Evolutionary conservation across 2,329 filamentous ascomycete species (phyloP).

Genomic region (Nothophaeocryptopus gaeumannii): DNA sequence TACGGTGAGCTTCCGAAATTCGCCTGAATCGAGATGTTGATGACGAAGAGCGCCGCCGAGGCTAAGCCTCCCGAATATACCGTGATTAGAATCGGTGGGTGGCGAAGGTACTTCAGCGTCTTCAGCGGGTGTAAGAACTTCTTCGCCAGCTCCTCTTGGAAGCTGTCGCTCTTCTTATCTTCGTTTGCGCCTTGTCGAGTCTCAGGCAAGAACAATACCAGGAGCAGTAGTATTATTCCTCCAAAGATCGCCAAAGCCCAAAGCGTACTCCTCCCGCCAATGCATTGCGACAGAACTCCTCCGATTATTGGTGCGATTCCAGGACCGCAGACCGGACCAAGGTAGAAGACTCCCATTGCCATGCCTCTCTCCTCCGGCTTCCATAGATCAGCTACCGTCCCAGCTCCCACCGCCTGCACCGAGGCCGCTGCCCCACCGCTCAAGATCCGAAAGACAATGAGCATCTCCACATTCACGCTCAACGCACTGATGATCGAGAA

Average conservation of each 20-base stretch:
- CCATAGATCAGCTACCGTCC: conserved; percentile 82
- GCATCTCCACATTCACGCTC: conserved; percentile 67
- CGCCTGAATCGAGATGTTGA: conserved; percentile 73
- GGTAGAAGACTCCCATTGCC: conserved; percentile 81
- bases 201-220: conserved; percentile 64
- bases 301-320: conserved; percentile 73
- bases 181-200: conserved; percentile 46
- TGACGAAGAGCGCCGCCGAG: conserved; percentile 70
- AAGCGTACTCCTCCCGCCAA: conserved; percentile 72
- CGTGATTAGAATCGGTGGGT: conserved; percentile 68
- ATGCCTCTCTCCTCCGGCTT: conserved; percentile 66
- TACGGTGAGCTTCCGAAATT: conserved; percentile 67
- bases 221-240: conserved; percentile 52
- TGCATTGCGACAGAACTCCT: conserved; percentile 63
- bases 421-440: conserved; percentile 73
- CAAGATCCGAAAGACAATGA: conserved; percentile 71
- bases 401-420: conserved; percentile 77
- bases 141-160: conserved; percentile 24
- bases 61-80: conserved; percentile 72
- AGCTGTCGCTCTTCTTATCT: conserved; percentile 28
- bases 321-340: conserved; percentile 72
- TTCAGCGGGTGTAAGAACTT: conserved; percentile 70
- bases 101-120: conserved; percentile 67
- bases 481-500: conserved; percentile 69
- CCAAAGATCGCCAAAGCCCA: conserved; percentile 75